phyloP scores from a whole-genome alignment of 2,329 filamentous ascomycete genomes.

The Didymosphaeria variabile region DNA sequence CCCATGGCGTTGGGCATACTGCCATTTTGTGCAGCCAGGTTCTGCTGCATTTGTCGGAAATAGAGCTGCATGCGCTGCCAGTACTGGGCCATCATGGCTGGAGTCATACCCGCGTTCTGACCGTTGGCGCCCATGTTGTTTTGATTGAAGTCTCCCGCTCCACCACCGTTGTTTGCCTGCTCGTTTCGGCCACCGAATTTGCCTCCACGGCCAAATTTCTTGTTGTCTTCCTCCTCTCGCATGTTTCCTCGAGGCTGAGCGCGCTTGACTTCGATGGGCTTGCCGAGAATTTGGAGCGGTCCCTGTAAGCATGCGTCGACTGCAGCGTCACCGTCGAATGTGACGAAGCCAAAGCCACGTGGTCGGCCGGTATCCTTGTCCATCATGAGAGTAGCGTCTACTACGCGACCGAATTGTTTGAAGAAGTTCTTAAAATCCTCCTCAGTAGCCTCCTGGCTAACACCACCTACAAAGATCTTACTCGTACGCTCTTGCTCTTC shows the following conservation, averaged over 20 bases:
- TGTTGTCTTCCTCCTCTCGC: constrained; percentile 83
- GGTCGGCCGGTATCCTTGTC: constrained; percentile 99
- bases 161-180: constrained; percentile 50
- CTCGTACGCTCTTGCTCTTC: constrained; percentile 98
- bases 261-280: constrained; percentile 98
- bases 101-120: constrained; percentile 75
- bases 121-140: constrained; percentile 53
- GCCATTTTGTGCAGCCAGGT: constrained; percentile 70
- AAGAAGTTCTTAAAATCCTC: constrained; percentile 97
- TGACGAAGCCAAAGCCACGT: constrained; percentile 96
- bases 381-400: constrained; percentile 99
- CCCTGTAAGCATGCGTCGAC: constrained; percentile 89
- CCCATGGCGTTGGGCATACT: constrained; percentile 53
- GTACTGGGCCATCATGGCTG: constrained; percentile 97
- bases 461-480: constrained; percentile 98
- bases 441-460: constrained; percentile 96
- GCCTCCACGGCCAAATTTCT: constrained; percentile 49
- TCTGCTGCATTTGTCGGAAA: constrained; percentile 92
- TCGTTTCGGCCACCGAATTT: constrained; percentile 50
- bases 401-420: constrained; percentile 92
- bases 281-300: constrained; percentile 90
- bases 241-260: constrained; percentile 95
- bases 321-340: constrained; percentile 93
- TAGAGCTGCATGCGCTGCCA: constrained; percentile 99
- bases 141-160: constrained; percentile 56